Percentiles rank a stretch among this genome's conserved stretches.
Conservation (phyloP, 345 rosid genomes). For the Carallia pectinifolia region DNA sequence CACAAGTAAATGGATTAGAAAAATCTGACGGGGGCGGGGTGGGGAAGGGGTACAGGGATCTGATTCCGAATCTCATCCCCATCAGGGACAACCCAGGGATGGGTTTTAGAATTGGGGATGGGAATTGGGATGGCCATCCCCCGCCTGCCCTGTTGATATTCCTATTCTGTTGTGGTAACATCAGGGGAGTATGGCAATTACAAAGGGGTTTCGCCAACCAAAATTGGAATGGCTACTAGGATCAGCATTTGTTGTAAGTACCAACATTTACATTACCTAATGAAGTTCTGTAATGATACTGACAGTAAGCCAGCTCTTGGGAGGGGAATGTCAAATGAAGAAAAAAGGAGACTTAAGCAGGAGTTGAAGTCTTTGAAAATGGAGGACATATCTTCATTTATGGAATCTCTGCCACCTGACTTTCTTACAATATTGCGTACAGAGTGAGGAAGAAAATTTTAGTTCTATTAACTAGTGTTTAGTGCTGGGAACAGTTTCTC, state of each 20-base stretch:
- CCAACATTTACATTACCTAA: conserved; percentile 5
- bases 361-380: conserved; percentile 60
- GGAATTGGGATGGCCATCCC: too few relatives aligned
- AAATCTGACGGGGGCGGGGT: too few relatives aligned
- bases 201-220: background rate
- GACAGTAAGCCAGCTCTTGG: conserved; percentile 74
- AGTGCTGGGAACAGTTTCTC: background rate
- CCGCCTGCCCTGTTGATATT: too few relatives aligned
- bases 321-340: conserved; percentile 61
- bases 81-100: too few relatives aligned
- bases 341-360: conserved; percentile 59
- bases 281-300: conserved; percentile 14
- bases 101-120: too few relatives aligned
- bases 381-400: conserved; percentile 80
- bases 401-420: conserved; percentile 85
- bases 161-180: too few relatives aligned
- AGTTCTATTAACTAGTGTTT: background rate
- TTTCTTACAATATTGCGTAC: conserved; percentile 63
- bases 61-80: too few relatives aligned
- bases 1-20: too few relatives aligned
- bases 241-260: background rate
- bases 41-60: too few relatives aligned
- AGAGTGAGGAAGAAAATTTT: conserved; percentile 51
- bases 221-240: background rate
- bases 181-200: too few relatives aligned